Evolutionary conservation across 345 rosid genomes (phyloP).

Genomic region (Aquilaria yunnanensis): DNA sequence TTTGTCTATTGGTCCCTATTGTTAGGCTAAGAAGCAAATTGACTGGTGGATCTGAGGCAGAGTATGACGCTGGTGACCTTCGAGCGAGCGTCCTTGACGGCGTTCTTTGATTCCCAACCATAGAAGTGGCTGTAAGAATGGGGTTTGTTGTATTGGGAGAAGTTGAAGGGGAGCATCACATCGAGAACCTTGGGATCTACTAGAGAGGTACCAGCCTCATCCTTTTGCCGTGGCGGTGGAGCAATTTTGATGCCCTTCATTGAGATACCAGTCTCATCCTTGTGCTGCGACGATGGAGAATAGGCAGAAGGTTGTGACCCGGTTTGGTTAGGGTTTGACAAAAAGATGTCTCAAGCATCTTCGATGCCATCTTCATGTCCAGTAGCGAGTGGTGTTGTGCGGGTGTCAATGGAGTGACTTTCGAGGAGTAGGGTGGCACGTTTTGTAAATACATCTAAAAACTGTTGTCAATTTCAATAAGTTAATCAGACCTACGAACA

Average conservation of each 20-base stretch:
- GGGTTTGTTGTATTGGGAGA: slow-evolving; percentile 75
- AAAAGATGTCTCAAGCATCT: slow-evolving; percentile 6
- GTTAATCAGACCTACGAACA: no score
- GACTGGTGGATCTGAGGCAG: no score
- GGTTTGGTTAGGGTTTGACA: slow-evolving; percentile 10
- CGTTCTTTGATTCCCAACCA: slow-evolving; percentile 97
- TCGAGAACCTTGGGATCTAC: slow-evolving; percentile 86
- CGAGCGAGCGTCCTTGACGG: slow-evolving; percentile 72
- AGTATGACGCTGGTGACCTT: slow-evolving; percentile 58
- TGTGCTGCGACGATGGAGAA: slow-evolving; percentile 24
- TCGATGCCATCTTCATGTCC: no score
- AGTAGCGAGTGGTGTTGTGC: no score
- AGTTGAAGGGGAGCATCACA: slow-evolving; percentile 69
- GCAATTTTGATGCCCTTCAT: slow-evolving; percentile 57
- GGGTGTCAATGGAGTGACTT: no score
- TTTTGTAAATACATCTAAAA: no score
- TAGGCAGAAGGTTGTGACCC: neutral
- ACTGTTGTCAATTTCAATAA: no score
- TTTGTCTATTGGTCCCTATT: no score
- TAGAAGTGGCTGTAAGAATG: slow-evolving; percentile 93
- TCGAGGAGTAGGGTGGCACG: no score
- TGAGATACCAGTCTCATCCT: slow-evolving; percentile 16
- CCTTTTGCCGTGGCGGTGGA: slow-evolving; percentile 54
- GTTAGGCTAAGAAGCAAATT: no score
- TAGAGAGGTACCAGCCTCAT: slow-evolving; percentile 76